Evolutionary conservation across 1,284 basidiomycete genomes (phyloP).

Genomic region (Vanrija pseudolonga): DNA sequence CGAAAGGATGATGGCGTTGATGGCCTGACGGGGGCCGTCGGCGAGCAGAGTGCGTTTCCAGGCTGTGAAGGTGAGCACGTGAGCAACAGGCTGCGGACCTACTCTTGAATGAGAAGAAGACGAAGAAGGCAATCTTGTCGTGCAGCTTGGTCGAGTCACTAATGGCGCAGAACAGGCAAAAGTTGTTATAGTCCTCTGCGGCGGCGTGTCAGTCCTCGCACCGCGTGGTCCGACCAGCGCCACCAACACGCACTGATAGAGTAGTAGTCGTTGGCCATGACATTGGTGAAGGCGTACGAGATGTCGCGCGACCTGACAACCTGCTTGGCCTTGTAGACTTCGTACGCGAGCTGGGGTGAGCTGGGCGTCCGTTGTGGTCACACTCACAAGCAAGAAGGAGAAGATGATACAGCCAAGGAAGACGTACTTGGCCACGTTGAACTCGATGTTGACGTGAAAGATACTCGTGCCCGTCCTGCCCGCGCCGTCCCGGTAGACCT

Average conservation of each 20-base stretch:
- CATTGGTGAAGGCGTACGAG: slow-evolving; percentile 92
- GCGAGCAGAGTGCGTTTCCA: slow-evolving; percentile 94
- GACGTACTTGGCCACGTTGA: slow-evolving; percentile 87
- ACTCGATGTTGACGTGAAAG: slow-evolving; percentile 80
- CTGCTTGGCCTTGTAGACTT: slow-evolving; percentile 84
- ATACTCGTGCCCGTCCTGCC: slow-evolving; percentile 66
- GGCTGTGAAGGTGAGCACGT: slow-evolving; percentile 53
- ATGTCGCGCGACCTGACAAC: slow-evolving; percentile 94
- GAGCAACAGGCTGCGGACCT: slow-evolving; percentile 36
- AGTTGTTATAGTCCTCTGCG: slow-evolving; percentile 87
- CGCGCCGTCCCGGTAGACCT: slow-evolving; percentile 65
- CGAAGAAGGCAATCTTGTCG: slow-evolving; percentile 97
- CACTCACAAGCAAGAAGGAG: slow-evolving; percentile 65
- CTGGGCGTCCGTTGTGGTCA: slow-evolving; percentile 20
- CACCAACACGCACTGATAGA: slow-evolving; percentile 74
- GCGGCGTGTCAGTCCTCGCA: slow-evolving; percentile 1
- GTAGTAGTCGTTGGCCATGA: slow-evolving; percentile 95
- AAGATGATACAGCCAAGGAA: slow-evolving; percentile 98
- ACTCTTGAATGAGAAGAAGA: slow-evolving; percentile 99
- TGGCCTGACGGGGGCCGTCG: slow-evolving; percentile 95
- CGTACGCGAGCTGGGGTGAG: slow-evolving; percentile 64
- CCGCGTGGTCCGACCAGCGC: no score
- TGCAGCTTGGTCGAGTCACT: slow-evolving; percentile 91
- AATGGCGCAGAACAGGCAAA: slow-evolving; percentile 97
- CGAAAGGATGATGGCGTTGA: slow-evolving; percentile 87